A percentile compares a stretch with the other conserved stretches of the same genome.
Evolutionary conservation across 83 land plant species (phyloP).

Genomic region (Thuja plicata): DNA sequence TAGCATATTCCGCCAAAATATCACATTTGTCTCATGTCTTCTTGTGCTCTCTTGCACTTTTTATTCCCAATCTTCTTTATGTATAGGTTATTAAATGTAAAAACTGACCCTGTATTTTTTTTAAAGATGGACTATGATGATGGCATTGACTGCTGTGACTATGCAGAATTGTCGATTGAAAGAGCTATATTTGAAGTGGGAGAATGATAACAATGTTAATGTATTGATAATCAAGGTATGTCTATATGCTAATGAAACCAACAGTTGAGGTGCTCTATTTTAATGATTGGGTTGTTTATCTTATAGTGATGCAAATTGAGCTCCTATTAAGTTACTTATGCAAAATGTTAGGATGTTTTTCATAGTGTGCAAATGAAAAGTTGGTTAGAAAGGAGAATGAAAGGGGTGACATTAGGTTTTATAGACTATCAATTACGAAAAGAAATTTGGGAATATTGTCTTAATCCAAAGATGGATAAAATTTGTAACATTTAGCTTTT

Average conservation of each 20-base stretch:
- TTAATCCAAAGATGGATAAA: neutral
- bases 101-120: neutral
- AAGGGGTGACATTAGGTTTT: neutral
- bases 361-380: neutral
- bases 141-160: neutral
- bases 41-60: neutral
- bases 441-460: neutral
- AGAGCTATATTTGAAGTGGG: neutral
- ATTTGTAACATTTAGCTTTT: neutral
- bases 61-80: neutral
- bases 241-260: neutral
- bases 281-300: neutral
- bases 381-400: neutral
- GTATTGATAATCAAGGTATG: slow-evolving; percentile 9
- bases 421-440: neutral
- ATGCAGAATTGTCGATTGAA: slow-evolving; percentile 4
- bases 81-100: neutral
- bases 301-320: neutral
- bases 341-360: neutral
- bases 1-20: neutral
- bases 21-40: neutral
- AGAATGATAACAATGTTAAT: slow-evolving; percentile 11
- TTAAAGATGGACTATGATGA: neutral
- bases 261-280: neutral
- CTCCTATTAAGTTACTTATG: neutral